Percentiles rank a stretch among this genome's conserved stretches.
Evolutionary conservation across 306 rosid species (phyloP).

Genomic region (Albizia julibrissin): DNA sequence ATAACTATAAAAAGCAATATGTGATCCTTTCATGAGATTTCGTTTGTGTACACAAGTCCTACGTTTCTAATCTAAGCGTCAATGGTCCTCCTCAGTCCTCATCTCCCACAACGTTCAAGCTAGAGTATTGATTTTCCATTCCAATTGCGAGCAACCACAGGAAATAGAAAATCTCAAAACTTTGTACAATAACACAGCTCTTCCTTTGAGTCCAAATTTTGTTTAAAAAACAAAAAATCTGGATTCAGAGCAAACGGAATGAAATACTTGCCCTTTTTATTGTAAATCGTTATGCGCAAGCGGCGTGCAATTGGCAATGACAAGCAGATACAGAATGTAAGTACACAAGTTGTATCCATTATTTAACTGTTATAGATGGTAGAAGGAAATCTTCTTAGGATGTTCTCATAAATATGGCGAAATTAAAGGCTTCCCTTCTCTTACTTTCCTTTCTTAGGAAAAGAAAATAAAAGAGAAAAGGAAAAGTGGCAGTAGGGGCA

Average conservation of each 20-base stretch:
- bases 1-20: neutral
- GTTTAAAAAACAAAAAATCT: neutral
- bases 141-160: neutral
- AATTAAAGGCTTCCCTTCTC: slow-evolving; percentile 6
- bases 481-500: neutral
- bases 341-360: neutral
- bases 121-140: neutral
- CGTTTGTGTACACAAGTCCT: neutral
- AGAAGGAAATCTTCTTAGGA: slow-evolving; percentile 4
- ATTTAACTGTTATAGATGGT: neutral
- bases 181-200: neutral
- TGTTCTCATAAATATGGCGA: slow-evolving; percentile 19
- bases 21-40: neutral
- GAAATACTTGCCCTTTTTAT: neutral
- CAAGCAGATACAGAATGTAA: neutral
- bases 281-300: neutral
- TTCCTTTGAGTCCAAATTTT: neutral
- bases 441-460: neutral
- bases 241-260: neutral
- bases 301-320: neutral
- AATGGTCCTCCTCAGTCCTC: neutral
- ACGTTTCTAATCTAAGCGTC: neutral
- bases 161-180: neutral
- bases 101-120: neutral
- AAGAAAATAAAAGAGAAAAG: neutral